A percentile compares a stretch with the other conserved stretches of the same genome.
phyloP scores from a whole-genome alignment of 306 rosid species.

The Cucurbita maxima region DNA sequence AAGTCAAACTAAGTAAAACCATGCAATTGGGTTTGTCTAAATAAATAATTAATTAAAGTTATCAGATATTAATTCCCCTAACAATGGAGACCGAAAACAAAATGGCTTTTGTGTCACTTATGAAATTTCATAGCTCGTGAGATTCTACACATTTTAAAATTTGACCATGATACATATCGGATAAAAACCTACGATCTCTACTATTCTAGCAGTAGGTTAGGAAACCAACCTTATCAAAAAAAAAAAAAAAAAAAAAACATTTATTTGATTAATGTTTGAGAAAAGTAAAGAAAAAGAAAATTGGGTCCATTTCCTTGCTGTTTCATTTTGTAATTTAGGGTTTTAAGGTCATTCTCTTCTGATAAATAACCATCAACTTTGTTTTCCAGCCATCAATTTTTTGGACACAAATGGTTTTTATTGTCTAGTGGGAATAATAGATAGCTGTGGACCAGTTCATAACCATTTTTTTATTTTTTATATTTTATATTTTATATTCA shows the following conservation, averaged over 20 bases:
- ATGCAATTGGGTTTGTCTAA: too few species aligned
- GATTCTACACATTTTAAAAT: too few species aligned
- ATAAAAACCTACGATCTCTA: too few species aligned
- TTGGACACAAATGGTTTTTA: not conserved
- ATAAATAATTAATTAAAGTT: not conserved
- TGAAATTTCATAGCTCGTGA: too few species aligned
- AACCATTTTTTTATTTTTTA: not conserved
- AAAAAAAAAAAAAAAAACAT: not conserved
- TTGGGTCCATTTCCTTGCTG: slow-evolving; percentile 1
- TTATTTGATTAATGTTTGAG: not conserved
- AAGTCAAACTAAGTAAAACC: not conserved
- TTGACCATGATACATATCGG: too few species aligned
- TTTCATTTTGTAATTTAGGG: not conserved
- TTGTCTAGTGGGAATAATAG: not conserved
- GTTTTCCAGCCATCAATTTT: not conserved
- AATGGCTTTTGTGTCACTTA: too few species aligned
- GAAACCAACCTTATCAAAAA: too few species aligned
- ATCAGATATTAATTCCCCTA: not conserved
- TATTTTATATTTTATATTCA: not conserved
- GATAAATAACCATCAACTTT: not conserved
- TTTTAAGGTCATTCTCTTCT: not conserved
- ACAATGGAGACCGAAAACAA: not conserved
- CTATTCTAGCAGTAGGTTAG: too few species aligned
- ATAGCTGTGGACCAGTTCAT: not conserved
- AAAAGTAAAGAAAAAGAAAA: not conserved